These are phyloP conservation scores for Tephrocybe sp. DNA, from an alignment of 768 basidiomycete species.

Conservation along the genomic window DNA sequence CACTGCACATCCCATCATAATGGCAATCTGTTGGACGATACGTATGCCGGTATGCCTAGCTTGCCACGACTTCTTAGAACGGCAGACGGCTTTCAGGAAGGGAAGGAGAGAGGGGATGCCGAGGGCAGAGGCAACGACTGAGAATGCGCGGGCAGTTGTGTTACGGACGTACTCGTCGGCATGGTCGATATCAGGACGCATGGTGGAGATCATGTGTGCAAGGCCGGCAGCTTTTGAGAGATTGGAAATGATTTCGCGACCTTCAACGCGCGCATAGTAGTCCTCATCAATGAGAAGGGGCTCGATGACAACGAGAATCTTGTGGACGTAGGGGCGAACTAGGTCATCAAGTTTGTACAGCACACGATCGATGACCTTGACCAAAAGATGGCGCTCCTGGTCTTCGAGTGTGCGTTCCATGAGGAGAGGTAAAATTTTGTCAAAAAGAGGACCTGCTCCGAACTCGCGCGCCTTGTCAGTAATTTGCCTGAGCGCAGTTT, in stretches of 20 bases:
- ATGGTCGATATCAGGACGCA: conserved; percentile 99
- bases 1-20: conserved; percentile 99
- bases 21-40: conserved; percentile 98
- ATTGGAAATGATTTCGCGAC: conserved; percentile 98
- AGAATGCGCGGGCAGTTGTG: conserved; percentile 98
- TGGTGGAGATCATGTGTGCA: conserved; percentile 99
- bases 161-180: conserved; percentile 99
- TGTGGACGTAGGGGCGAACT: conserved; percentile 98
- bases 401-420: conserved; percentile 99
- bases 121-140: conserved; percentile 97
- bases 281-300: conserved; percentile 98
- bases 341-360: conserved; percentile 99
- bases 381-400: conserved; percentile 95
- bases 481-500: conserved; percentile 96
- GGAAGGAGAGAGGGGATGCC: conserved; percentile 97
- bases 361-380: conserved; percentile 98
- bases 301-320: conserved; percentile 99
- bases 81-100: conserved; percentile 97
- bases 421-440: conserved; percentile 96
- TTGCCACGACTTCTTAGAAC: conserved; percentile 99
- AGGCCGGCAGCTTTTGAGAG: conserved; percentile 98
- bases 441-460: conserved; percentile 96
- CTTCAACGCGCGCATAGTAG: conserved; percentile 94
- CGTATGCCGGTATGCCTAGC: conserved; percentile 99
- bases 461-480: conserved; percentile 99